phyloP scores from a whole-genome alignment of 1,139 yeast genomes.

The Hanseniaspora uvarum region DNA sequence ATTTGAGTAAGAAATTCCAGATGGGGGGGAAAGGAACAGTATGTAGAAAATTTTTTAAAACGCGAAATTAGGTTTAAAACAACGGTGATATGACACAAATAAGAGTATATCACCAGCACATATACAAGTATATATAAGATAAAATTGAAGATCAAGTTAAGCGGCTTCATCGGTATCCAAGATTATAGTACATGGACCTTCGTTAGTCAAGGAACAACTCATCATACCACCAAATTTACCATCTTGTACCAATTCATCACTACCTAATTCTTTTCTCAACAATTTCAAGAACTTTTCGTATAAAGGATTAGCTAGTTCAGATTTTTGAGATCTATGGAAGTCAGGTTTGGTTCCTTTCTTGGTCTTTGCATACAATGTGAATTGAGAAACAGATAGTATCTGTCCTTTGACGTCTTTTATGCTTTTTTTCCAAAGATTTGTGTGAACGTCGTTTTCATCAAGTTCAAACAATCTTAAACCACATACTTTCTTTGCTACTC shows the following conservation, averaged over 20 bases:
- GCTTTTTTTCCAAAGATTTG: slow-evolving; percentile 53
- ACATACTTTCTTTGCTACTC: slow-evolving; percentile 56
- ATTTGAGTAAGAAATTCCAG: too few species aligned
- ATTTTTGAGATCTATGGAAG: slow-evolving; percentile 82
- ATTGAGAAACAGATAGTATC: slow-evolving; percentile 69
- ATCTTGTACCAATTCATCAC: slow-evolving; percentile 53
- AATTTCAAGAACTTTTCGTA: slow-evolving; percentile 51
- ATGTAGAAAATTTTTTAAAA: too few species aligned
- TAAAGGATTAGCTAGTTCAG: slow-evolving; percentile 54
- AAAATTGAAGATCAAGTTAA: too few species aligned
- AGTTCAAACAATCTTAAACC: slow-evolving; percentile 67
- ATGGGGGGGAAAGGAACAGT: too few species aligned
- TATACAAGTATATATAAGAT: too few species aligned
- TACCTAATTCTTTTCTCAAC: slow-evolving; percentile 46
- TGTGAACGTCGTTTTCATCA: slow-evolving; percentile 31
- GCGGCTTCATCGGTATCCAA: slow-evolving; percentile 30
- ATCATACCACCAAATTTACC: slow-evolving; percentile 96
- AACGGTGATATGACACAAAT: too few species aligned
- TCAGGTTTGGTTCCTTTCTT: slow-evolving; percentile 91
- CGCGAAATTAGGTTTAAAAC: too few species aligned
- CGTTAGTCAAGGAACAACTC: slow-evolving; percentile 80
- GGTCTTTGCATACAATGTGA: slow-evolving; percentile 73
- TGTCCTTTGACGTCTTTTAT: slow-evolving; percentile 46
- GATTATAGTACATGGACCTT: slow-evolving; percentile 39
- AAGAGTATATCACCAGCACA: too few species aligned